Conservation (phyloP, 257 asterid genomes). For the Rehmannia glutinosa region DNA sequence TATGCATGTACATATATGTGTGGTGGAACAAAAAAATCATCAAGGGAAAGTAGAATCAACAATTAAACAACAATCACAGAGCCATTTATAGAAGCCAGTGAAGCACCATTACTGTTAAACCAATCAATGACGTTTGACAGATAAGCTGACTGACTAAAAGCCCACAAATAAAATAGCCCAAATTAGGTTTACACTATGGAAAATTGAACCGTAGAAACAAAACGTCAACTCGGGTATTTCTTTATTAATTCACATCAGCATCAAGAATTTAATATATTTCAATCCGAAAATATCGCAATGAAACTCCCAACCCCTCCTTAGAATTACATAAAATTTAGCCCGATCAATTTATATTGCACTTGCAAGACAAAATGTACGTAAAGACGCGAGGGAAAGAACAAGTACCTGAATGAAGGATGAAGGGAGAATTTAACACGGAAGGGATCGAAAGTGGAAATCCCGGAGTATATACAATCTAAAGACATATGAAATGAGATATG, state of each 20-base stretch:
- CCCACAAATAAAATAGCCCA: background rate
- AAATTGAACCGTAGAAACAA: background rate
- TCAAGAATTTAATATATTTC: background rate
- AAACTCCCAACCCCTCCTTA: background rate
- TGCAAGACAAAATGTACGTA: background rate
- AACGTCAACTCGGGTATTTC: background rate
- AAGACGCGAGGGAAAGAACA: background rate
- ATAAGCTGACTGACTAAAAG: background rate
- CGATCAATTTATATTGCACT: background rate
- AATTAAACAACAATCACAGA: no score
- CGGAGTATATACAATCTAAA: background rate
- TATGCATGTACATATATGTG: background rate
- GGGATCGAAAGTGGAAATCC: no score
- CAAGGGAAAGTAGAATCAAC: background rate
- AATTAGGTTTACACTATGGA: conserved; percentile 1
- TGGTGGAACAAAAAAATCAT: background rate
- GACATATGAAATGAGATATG: background rate
- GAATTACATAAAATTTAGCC: background rate
- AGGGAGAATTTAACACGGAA: background rate
- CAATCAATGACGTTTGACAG: no score
- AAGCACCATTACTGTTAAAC: background rate
- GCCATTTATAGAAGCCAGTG: background rate
- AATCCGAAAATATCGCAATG: background rate
- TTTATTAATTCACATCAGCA: background rate
- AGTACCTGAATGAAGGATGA: conserved; percentile 20